These are phyloP conservation scores for Racocetra persica DNA, from an alignment of 371 early-diverging fungal genomes.

Conservation along the genomic window DNA sequence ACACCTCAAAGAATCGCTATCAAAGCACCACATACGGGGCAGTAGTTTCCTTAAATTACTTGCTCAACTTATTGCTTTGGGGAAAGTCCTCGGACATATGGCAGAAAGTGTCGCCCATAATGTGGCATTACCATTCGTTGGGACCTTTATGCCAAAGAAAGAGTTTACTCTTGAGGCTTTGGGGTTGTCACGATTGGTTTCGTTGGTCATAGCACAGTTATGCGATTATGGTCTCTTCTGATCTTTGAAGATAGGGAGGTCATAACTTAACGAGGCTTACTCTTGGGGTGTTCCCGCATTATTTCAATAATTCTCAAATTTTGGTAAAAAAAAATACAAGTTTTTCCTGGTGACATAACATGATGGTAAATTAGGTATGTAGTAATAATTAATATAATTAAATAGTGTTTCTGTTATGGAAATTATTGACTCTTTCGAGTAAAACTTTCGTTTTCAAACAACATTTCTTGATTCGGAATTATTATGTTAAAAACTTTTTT, in stretches of 20 bases:
- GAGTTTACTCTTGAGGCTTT: constrained; percentile 3
- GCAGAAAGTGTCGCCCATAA: constrained; percentile 42
- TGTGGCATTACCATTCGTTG: constrained; percentile 25
- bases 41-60: not conserved
- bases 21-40: constrained; percentile 40
- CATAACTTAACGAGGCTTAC: constrained; percentile 43
- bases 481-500: no score
- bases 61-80: constrained; percentile 32
- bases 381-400: no score
- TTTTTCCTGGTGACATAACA: no score
- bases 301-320: not conserved
- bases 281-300: constrained; percentile 40
- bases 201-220: constrained; percentile 44
- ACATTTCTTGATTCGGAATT: no score
- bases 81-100: constrained; percentile 44
- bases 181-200: constrained; percentile 14
- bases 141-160: not conserved
- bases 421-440: no score
- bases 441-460: no score
- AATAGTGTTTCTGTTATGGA: no score
- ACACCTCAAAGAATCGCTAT: constrained; percentile 42
- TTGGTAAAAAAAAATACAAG: no score
- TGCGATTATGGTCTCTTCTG: constrained; percentile 38
- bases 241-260: constrained; percentile 7
- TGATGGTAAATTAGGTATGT: no score